A percentile compares a stretch with the other conserved stretches of the same genome.
Conservation (phyloP, 441 rosid genomes). For the Hura crepitans region DNA sequence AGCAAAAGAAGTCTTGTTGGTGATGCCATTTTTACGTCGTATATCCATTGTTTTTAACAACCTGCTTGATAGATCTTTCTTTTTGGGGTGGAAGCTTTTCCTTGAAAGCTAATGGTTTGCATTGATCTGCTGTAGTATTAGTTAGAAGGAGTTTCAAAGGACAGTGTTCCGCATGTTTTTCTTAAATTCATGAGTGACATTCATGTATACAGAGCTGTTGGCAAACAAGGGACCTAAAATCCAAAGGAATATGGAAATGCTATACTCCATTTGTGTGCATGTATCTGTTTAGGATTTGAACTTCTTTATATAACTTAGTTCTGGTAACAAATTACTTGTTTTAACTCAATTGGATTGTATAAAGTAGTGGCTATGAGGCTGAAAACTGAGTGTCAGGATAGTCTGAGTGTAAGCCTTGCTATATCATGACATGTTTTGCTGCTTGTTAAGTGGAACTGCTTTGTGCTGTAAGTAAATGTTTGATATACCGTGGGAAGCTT, state of each 20-base stretch:
- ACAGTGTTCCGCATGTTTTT: not conserved
- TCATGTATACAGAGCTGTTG: not conserved
- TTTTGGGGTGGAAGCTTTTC: not conserved
- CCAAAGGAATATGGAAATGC: not conserved
- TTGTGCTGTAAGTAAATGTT: not conserved
- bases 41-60: not conserved
- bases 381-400: not conserved
- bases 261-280: not conserved
- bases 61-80: not conserved
- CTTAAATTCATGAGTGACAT: not conserved
- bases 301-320: not conserved
- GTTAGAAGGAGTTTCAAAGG: not conserved
- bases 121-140: slow-evolving; percentile 1
- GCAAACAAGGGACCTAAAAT: not conserved
- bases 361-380: not conserved
- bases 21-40: not conserved
- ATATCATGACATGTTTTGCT: not conserved
- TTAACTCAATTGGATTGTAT: not conserved
- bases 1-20: not conserved
- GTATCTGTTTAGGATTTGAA: not conserved
- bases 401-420: not conserved
- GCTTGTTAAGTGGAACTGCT: not conserved
- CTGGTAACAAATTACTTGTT: not conserved
- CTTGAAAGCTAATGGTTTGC: not conserved
- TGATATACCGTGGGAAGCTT: not conserved